Base-by-base conservation (phyloP, 768 basidiomycete genomes). In the Trametes meyenii region DNA sequence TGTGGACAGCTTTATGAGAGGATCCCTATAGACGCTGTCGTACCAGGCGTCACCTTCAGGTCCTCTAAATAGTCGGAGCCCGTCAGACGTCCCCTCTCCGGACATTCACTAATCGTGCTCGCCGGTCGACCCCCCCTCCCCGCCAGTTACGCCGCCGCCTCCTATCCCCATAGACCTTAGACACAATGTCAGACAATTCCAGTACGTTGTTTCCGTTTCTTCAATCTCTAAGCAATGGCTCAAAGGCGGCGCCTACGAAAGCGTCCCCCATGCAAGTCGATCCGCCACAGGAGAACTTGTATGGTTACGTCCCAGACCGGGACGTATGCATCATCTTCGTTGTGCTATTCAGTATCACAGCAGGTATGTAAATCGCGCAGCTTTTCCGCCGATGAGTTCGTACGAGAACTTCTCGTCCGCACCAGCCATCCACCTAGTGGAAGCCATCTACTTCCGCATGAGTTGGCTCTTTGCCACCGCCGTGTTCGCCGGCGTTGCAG, bases 391-490 rank as follows among this genome's bases (percentile, higher is more conserved):
- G 5, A 53, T 3, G 29, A 21, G 45, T 19, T 7, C 11, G 14
- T 14, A 6, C 17, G 24, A 35, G 36, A 2, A 23, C 46, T 42
- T 8, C 13, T 38, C 21, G 3, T 51, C 46, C 45, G 23, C 19
- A 8, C 55, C 50, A 74, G 72, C 65, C n/a, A 17, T 72, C 4
- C 73, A 74, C 42, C 24, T 73, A 14, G 60, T 16, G 24, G 71
- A 78, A 56, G 72, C 77, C 0, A 39, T 71, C 2, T 65, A 63
- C 43, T 73, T 62, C 57, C 69, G 72, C 6, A 50, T 73, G 16
- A 77, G 75, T 70, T 78, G 73, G 71, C 64, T 78, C 39, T 48
- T 73, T 43, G 71, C 72, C 10, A 78, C 76, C 1, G 71, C 70
- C 3, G 63, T 72, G 14, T 58, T 74, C 11, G 70, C 70, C 21